These are phyloP conservation scores for Omphalotus guepiniiformis DNA, from an alignment of 768 basidiomycete species.

Conservation along the genomic window DNA sequence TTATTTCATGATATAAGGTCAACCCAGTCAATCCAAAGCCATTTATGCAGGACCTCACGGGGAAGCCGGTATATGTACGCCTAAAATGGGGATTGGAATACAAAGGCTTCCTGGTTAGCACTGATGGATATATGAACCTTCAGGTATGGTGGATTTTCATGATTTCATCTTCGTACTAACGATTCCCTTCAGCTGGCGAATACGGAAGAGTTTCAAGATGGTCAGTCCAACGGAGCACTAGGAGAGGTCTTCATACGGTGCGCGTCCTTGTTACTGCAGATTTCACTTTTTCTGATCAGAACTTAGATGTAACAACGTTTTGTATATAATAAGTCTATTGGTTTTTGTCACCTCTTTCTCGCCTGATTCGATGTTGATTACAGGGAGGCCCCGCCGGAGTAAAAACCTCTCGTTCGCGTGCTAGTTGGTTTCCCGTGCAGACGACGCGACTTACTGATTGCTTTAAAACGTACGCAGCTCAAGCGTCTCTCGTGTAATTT, in stretches of 20 bases:
- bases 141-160: conserved; percentile 53
- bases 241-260: conserved; percentile 99
- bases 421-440: too few species aligned
- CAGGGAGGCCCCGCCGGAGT: conserved; percentile 72
- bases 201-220: conserved; percentile 97
- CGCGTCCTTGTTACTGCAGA: conserved; percentile 21
- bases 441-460: too few species aligned
- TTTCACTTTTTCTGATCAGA: conserved; percentile 12
- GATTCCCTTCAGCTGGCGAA: conserved; percentile 78
- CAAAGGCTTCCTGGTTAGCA: conserved; percentile 98
- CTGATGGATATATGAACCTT: conserved; percentile 99
- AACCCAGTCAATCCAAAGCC: conserved; percentile 98
- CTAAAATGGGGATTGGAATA: conserved; percentile 99
- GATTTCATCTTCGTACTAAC: neutral
- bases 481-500: too few species aligned
- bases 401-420: too few species aligned
- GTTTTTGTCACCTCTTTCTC: neutral
- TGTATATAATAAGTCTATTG: conserved; percentile 82
- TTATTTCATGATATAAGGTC: conserved; percentile 43
- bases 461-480: too few species aligned
- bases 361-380: conserved; percentile 21
- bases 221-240: conserved; percentile 91
- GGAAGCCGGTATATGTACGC: conserved; percentile 91
- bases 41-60: conserved; percentile 96
- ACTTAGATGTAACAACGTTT: conserved; percentile 87